Evolutionary conservation across 1,139 yeast genomes (phyloP), one percentile per base, ranked within the genome.

Genomic region (Meyerozyma elateridarum): DNA sequence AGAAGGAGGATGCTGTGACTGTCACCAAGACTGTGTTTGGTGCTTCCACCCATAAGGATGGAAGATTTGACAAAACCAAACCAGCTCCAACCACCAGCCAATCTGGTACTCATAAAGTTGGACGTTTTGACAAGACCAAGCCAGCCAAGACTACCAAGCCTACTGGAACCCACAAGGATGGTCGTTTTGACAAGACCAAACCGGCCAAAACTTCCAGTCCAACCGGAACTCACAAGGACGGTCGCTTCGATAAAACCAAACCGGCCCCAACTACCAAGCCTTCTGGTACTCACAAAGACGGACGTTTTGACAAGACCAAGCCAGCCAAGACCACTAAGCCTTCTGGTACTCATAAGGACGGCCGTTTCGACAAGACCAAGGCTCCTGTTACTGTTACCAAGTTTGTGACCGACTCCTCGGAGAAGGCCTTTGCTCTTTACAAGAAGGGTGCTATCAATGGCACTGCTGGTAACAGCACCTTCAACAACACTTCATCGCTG

Each of bases 161-260:
- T n/a, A 37, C 46, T 20, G 36, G 48, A 30, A 68, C 75, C 36
- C 73, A 68, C 59, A 62, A 51, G 43, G 58, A 57, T 44, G 79
- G 79, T 36, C 65, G 60, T 51, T 73, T 73, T 46, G 64, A 74
- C 64, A 68, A 72, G 57, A 71, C 79, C 39, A 50, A 53, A 40
- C 45, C 51, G 14, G 49, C 61, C 8, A 40, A 58, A 20, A 51
- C 60, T 30, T 45, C 71, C 22, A 52, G 61, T 17, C 42, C 44
- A 11, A 44, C 59, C 18, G 25, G 36, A 6, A 40, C 49, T 25
- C 39, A 37, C 28, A 39, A 29, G 21, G 33, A 35, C 25, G 44
- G 46, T 5, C 32, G 39, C 20, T 42, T 42, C 20, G 43, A 42
- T 39, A 42, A 42, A 36, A 42, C 44, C 31, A 31, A 34, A 35